A percentile compares a stretch with the other conserved stretches of the same genome.
phyloP scores from a whole-genome alignment of 2,329 filamentous ascomycete genomes.

The Sarocladium strictum region DNA sequence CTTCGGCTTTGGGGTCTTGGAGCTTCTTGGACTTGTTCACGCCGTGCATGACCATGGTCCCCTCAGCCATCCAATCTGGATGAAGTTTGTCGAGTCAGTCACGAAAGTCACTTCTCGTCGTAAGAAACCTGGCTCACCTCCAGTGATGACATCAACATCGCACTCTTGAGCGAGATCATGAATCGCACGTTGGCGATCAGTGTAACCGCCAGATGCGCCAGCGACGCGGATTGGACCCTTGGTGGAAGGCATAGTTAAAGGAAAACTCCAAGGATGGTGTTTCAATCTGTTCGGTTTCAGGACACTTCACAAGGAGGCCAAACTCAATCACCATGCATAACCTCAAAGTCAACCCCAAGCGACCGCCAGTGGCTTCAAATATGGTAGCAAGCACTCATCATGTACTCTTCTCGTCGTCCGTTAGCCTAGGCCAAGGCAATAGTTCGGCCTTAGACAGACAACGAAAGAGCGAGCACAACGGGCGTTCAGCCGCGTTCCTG shows the following conservation, averaged over 20 bases:
- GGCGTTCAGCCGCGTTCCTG: background rate
- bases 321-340: background rate
- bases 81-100: background rate
- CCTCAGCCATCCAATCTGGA: slow-evolving; percentile 25
- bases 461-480: background rate
- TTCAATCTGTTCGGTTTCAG: background rate
- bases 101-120: background rate
- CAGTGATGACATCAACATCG: slow-evolving; percentile 23
- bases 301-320: background rate
- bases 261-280: background rate
- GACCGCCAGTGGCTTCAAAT: slow-evolving; percentile 1
- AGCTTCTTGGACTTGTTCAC: slow-evolving; percentile 18
- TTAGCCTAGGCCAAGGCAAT: background rate
- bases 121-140: slow-evolving; percentile 8
- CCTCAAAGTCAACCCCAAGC: background rate
- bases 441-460: background rate
- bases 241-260: background rate
- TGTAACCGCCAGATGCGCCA: slow-evolving; percentile 25
- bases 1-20: slow-evolving; percentile 17
- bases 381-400: too few species aligned
- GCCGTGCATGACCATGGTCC: slow-evolving; percentile 23
- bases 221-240: slow-evolving; percentile 21
- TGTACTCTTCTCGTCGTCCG: background rate
- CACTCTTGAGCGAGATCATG: slow-evolving; percentile 20
- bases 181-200: slow-evolving; percentile 25